Base-by-base conservation (phyloP, 2,329 filamentous ascomycete genomes). In the Phialemonium atrogriseum region DNA sequence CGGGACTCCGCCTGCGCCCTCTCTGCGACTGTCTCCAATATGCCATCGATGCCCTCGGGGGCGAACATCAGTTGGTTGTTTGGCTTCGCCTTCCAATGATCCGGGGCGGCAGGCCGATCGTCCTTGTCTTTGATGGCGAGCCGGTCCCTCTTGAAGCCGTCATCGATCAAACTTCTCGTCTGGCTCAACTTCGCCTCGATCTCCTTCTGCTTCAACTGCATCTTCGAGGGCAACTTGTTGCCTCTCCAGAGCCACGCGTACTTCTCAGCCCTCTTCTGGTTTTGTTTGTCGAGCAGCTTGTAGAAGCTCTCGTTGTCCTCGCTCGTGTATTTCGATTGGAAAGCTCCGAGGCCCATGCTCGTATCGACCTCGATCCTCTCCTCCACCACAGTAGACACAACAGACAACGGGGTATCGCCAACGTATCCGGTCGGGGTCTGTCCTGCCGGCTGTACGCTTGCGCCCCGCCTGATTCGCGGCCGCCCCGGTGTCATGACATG, bases 251-350 rank as follows among this genome's bases (percentile, higher is more conserved):
- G 66, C 83, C 89, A 95, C 1, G 78, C 77, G 50, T 94, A 84
- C 47, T 89, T 94, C 48, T 88, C 80, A 1, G 83, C 80, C 30
- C 71, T 75, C 54, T 87, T 89, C 39, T 79, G 70, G 50, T 95
- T 98, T 50, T 95, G 86, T 48, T 80, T 84, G 59, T 98, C 91
- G 17, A 96, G 65, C 2, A 98, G 68, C 46, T 80, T 82, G 57
- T 94, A 94, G 62, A 98, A 96, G 46, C 84, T 93, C 52, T 95
- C 91, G 51, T 96, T 96, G 54, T 98, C 91, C 56, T 98, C 91
- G 49, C 86, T 94, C 1, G 89, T 98, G 59, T 95, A 96, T 44
- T 84, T 89, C 4, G 83, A 73, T 51, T 98, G 91, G 48, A 95
- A 98, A 2, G 80, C 75, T 32, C 80, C 77, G 2, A 98, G 69